phyloP scores from a whole-genome alignment of 805 yeast genomes.

The Starmerella cellae region DNA sequence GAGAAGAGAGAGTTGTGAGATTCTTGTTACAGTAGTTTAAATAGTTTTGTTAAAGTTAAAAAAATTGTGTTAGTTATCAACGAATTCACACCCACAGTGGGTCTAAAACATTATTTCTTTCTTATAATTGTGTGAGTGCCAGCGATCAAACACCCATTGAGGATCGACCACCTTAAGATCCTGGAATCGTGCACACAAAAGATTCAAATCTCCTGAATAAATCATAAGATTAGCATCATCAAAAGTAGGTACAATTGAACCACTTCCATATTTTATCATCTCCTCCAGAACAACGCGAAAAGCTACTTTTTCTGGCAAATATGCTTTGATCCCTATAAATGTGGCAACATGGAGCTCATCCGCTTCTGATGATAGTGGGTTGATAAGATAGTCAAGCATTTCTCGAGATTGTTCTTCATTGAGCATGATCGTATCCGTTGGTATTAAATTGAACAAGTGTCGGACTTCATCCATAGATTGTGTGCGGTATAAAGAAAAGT shows the following conservation, averaged over 20 bases:
- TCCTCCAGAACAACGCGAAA: not conserved
- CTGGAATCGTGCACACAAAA: not conserved
- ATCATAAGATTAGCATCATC: not conserved
- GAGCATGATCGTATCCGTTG: not conserved
- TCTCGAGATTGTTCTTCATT: not conserved
- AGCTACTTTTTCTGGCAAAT: not conserved
- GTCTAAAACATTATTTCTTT: no score
- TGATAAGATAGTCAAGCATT: not conserved
- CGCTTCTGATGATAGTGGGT: no score
- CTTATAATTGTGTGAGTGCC: not conserved
- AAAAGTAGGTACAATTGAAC: not conserved
- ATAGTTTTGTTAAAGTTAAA: not conserved
- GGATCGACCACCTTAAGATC: conserved; percentile 3
- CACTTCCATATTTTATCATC: not conserved
- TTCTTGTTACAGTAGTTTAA: not conserved
- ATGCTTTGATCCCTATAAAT: not conserved
- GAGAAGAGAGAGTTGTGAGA: conserved; percentile 23
- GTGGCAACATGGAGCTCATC: not conserved
- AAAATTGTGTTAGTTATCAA: not conserved
- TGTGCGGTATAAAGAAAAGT: conserved; percentile 44
- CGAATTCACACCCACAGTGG: not conserved
- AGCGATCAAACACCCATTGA: not conserved
- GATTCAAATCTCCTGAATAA: not conserved
- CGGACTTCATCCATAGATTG: conserved; percentile 16
- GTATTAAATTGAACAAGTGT: conserved; percentile 6